phyloP scores from a whole-genome alignment of 2,329 filamentous ascomycete genomes.

The Alternaria infectoria region DNA sequence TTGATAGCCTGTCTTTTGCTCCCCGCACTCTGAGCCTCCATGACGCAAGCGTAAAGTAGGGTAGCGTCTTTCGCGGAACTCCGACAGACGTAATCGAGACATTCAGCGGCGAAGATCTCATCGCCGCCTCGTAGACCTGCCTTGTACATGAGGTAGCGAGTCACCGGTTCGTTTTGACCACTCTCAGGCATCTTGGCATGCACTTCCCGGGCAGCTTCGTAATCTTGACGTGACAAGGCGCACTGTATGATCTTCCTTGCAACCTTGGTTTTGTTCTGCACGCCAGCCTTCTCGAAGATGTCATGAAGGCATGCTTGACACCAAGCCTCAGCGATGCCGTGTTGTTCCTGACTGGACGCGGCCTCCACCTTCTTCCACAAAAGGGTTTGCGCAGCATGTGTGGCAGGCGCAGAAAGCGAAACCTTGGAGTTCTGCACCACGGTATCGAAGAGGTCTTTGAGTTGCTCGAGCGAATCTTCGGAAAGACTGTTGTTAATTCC shows the following conservation, averaged over 20 bases:
- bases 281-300: slow-evolving; percentile 70
- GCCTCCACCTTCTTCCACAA: slow-evolving; percentile 81
- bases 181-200: slow-evolving; percentile 66
- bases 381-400: slow-evolving; percentile 72
- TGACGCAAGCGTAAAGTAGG: slow-evolving; percentile 78
- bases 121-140: slow-evolving; percentile 68
- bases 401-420: slow-evolving; percentile 64
- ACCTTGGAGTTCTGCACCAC: slow-evolving; percentile 56
- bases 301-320: slow-evolving; percentile 71
- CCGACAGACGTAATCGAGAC: slow-evolving; percentile 67
- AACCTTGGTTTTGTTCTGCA: slow-evolving; percentile 71
- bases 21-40: slow-evolving; percentile 73
- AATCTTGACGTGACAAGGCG: slow-evolving; percentile 65
- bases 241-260: slow-evolving; percentile 75
- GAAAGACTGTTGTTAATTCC: slow-evolving; percentile 56
- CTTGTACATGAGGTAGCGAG: slow-evolving; percentile 78
- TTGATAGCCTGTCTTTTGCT: slow-evolving; percentile 66
- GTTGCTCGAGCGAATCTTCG: slow-evolving; percentile 44
- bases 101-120: slow-evolving; percentile 64
- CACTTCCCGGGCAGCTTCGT: slow-evolving; percentile 60
- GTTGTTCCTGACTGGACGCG: slow-evolving; percentile 60
- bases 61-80: slow-evolving; percentile 61
- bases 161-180: slow-evolving; percentile 67
- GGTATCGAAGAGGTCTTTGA: slow-evolving; percentile 54
- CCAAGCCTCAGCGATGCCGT: slow-evolving; percentile 69